These are phyloP conservation scores for Claviceps maximensis DNA, from an alignment of 2,329 filamentous ascomycete genomes.

Conservation along the genomic window DNA sequence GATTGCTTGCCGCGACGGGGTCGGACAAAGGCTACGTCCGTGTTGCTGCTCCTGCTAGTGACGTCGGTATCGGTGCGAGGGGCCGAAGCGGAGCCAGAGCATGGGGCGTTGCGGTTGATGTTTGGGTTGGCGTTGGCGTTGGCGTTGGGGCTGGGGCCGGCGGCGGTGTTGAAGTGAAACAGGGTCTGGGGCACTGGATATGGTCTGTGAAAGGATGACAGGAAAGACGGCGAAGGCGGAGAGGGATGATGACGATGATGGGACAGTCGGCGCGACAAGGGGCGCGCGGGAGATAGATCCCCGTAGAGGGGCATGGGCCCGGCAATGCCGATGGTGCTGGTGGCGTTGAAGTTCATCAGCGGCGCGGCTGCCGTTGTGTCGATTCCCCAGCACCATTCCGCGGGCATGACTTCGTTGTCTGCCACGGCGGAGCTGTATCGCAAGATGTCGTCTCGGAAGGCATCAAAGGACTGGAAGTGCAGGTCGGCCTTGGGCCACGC, in stretches of 20 bases:
- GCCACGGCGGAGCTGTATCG: background rate
- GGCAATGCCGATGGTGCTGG: no score
- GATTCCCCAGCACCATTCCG: constrained; percentile 1
- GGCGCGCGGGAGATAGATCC: background rate
- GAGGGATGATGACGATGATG: background rate
- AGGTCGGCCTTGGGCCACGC: background rate
- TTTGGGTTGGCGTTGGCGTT: background rate
- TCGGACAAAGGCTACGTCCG: background rate
- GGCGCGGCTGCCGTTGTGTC: background rate
- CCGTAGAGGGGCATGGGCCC: background rate
- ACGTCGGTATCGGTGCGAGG: background rate
- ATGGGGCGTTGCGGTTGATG: background rate
- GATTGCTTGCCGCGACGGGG: constrained; percentile 1
- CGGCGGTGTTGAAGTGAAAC: background rate
- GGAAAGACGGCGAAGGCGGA: background rate
- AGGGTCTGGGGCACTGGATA: background rate
- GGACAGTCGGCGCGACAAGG: background rate
- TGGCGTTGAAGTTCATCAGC: background rate
- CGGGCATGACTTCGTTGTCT: background rate
- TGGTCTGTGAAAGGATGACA: background rate
- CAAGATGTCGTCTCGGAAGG: background rate
- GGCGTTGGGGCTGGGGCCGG: no score
- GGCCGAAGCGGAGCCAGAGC: background rate
- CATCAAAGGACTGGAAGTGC: background rate
- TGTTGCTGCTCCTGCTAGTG: background rate